Evolutionary conservation across 2,329 filamentous ascomycete genomes (phyloP).

Genomic region (Phaeosphaeriaceae sp.): DNA sequence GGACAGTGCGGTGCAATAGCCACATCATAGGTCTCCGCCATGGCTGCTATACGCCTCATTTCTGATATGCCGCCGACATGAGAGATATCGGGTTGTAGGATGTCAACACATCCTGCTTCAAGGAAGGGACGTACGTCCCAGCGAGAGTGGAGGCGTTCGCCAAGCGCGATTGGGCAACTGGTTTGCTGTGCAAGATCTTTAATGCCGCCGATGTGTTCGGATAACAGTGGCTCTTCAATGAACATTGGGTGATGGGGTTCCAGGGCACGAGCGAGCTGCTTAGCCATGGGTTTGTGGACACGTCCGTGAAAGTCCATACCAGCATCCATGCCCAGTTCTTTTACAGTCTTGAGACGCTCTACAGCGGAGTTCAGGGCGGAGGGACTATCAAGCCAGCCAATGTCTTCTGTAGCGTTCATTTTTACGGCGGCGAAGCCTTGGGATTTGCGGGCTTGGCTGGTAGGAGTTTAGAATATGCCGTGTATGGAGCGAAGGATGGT

Average conservation of each 20-base stretch:
- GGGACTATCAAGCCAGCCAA: slow-evolving; percentile 79
- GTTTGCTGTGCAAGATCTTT: slow-evolving; percentile 65
- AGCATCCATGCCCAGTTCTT: slow-evolving; percentile 71
- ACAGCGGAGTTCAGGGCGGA: slow-evolving; percentile 67
- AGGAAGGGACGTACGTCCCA: slow-evolving; percentile 79
- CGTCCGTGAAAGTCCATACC: slow-evolving; percentile 81
- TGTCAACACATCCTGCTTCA: slow-evolving; percentile 70
- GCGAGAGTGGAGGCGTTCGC: slow-evolving; percentile 72
- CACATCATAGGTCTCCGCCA: slow-evolving; percentile 77
- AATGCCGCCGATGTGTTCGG: slow-evolving; percentile 71
- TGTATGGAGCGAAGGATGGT: neutral
- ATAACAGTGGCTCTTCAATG: slow-evolving; percentile 75
- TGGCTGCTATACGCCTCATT: slow-evolving; percentile 69
- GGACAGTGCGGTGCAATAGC: slow-evolving; percentile 77
- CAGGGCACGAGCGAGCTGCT: slow-evolving; percentile 71
- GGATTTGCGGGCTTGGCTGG: slow-evolving; percentile 60
- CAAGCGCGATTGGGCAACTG: slow-evolving; percentile 71
- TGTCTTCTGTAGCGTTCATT: slow-evolving; percentile 80
- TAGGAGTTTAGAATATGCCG: neutral
- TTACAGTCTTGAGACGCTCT: slow-evolving; percentile 71
- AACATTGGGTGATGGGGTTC: slow-evolving; percentile 75
- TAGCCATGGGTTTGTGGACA: slow-evolving; percentile 80
- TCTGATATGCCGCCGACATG: slow-evolving; percentile 78
- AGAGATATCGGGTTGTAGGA: slow-evolving; percentile 74
- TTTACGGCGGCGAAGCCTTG: slow-evolving; percentile 73